Percentiles rank a stretch among this genome's conserved stretches.
Evolutionary conservation across 768 basidiomycete genomes (phyloP).

Genomic region (Lyophyllum decastes): DNA sequence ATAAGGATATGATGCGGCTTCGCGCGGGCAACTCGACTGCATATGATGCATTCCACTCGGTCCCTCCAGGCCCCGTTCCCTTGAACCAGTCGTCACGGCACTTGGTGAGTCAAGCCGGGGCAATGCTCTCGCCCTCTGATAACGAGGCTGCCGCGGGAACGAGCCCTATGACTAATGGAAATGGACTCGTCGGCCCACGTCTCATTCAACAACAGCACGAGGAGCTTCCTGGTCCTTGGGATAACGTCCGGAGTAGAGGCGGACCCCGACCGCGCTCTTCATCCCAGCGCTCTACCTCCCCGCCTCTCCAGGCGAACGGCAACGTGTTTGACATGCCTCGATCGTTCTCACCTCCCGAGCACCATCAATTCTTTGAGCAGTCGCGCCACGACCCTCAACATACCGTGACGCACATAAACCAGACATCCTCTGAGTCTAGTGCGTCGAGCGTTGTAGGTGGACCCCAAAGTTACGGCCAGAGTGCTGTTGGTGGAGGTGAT

Average conservation of each 20-base stretch:
- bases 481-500: conserved; percentile 7
- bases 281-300: conserved; percentile 39
- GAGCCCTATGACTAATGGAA: conserved; percentile 21
- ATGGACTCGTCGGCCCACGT: conserved; percentile 17
- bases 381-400: conserved; percentile 17
- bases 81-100: conserved; percentile 30
- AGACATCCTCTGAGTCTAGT: conserved; percentile 29
- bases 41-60: conserved; percentile 81
- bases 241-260: conserved; percentile 27
- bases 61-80: conserved; percentile 32
- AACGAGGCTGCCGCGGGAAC: conserved; percentile 13
- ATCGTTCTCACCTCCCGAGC: conserved; percentile 18
- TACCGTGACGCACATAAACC: conserved; percentile 1
- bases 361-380: conserved; percentile 17
- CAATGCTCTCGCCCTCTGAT: conserved; percentile 15
- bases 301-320: conserved; percentile 17
- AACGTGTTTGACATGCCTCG: conserved; percentile 10
- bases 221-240: conserved; percentile 47
- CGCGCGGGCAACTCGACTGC: conserved; percentile 47
- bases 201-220: conserved; percentile 23
- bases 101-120: conserved; percentile 28
- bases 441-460: conserved; percentile 32
- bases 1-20: conserved; percentile 20
- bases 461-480: conserved; percentile 20
- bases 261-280: conserved; percentile 18